A percentile compares a stretch with the other conserved stretches of the same genome.
These are phyloP conservation scores for Polychaeton citri DNA, from an alignment of 2,329 filamentous ascomycete genomes.

Conservation along the genomic window DNA sequence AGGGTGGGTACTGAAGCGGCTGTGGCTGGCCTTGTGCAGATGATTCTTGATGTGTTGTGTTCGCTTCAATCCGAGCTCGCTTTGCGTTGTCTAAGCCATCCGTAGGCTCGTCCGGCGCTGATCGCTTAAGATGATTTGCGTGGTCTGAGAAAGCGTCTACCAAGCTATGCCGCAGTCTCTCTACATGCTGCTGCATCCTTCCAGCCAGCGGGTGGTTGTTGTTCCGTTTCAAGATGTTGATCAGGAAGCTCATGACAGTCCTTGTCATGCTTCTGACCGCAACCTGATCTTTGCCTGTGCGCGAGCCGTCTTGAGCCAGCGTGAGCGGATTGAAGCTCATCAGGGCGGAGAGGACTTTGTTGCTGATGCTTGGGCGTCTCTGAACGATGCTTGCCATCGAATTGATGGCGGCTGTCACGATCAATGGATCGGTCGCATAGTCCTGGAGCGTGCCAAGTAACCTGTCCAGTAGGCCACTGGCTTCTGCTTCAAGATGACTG, in stretches of 20 bases:
- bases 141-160: constrained; percentile 68
- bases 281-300: constrained; percentile 55
- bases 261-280: constrained; percentile 90
- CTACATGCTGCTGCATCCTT: constrained; percentile 77
- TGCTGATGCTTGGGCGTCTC: constrained; percentile 64
- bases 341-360: constrained; percentile 72
- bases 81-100: constrained; percentile 67
- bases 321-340: constrained; percentile 87
- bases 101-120: constrained; percentile 54
- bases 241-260: constrained; percentile 69
- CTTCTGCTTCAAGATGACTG: constrained; percentile 79
- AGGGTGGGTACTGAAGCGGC: constrained; percentile 45
- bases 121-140: constrained; percentile 54
- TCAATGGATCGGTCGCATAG: constrained; percentile 65
- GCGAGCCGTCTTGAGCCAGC: constrained; percentile 37
- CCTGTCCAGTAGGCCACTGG: constrained; percentile 77
- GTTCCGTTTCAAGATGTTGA: constrained; percentile 74
- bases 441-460: constrained; percentile 78
- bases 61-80: constrained; percentile 52
- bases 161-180: constrained; percentile 65
- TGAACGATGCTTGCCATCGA: constrained; percentile 72
- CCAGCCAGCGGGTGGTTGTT: constrained; percentile 60
- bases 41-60: constrained; percentile 21
- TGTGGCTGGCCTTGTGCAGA: constrained; percentile 27
- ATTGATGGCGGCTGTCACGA: constrained; percentile 87